Base-by-base conservation (phyloP, 805 yeast species). In the Ogataea nitratoaversa region DNA sequence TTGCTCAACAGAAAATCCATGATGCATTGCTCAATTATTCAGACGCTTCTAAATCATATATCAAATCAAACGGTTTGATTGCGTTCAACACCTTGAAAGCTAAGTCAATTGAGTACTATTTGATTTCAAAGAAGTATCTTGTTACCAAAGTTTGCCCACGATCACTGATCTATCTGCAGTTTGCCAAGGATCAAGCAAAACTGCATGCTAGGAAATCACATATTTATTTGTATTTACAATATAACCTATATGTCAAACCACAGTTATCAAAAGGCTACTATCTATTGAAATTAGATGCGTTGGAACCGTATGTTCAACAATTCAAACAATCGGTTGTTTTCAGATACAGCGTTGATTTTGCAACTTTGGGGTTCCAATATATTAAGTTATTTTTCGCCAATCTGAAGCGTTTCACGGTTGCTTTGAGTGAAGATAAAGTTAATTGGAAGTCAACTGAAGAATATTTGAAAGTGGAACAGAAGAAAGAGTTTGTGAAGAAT, bases 401-500 rank as follows among this genome's bases (percentile, higher is more conserved):
- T 4, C 32, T 53, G 12, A 20, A 36, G 3, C 49, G 48, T 17
- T 48, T 42, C 14, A 19, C 41, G 11, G 19, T 20, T 13, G 52
- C 52, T 13, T 49, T 50, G 19, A 46, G 47, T 29, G 40, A 46
- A 8, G 55, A 52, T 19, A 52, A 47, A 19, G 29, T 48, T 19
- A 50, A 46, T 22, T 52, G 52, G 41, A 58, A 51, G 32, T 44
- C 49, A 14, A 50, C 60, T 18, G 51, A 52, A n/a, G 52, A 50
- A 28, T 60, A 54, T 35, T 49, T 48, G 46, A 36, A 49, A 12
- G 43, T 62, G 17, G 65, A 64, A 44, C 45, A 38, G 29, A 63
- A 62, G 49, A 52, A 50, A 38, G 50, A 60, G 25, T 64, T 63
- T 42, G 38, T 64, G 37, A 56, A 53, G 38, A 49, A 47, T 17